Base-by-base conservation (phyloP, 2,329 filamentous ascomycete genomes). In the Pestalotiopsis fici region DNA sequence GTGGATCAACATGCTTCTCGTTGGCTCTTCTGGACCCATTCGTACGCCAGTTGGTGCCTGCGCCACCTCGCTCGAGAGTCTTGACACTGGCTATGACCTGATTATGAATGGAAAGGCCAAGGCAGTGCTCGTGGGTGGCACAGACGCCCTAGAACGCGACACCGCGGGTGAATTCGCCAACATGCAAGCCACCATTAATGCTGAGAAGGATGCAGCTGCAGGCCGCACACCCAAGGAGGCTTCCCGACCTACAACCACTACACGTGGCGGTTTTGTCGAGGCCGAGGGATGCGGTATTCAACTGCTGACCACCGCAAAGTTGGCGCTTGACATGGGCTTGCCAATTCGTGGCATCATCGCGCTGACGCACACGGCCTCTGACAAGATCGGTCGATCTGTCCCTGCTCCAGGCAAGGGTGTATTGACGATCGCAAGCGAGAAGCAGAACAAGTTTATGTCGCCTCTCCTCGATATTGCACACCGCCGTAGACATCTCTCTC, bases 1-100 rank as follows among this genome's bases (percentile, higher is more conserved):
- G 1, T 82, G 80, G 80, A 67, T 79, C n/a, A 82, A 82, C 62
- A 82, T 82, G 80, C 76, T 82, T 12, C 73, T 82, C n/a, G 71
- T 79, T n/a, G 71, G 69, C 3, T 71, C 77, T 0, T 68, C 75
- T 0, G 80, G 80, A 0, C 78, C 80, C 0, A 79, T 76, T 23
- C 71, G 71, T 4, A 78, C 80, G 0, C 79, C 79, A 2, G 76
- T 78, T 0, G 79, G 79, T 0, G 76, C 79, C 1, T 82, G 79
- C 35, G 80, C 80, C 0, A 82, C 80, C 0, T 71, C 74, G 0
- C 43, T 82, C 2, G 80, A 82, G 68, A 76, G 75, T 0, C 65
- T 82, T 0, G 78, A 82, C 43, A 73, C 71, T 7, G 80, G 73
- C 3, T 76, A 67, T 65, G 80, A 81, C 11, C 65, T 73, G 0